Conservation (phyloP, 2,329 filamentous ascomycete genomes). For the Neonectria hederae region DNA sequence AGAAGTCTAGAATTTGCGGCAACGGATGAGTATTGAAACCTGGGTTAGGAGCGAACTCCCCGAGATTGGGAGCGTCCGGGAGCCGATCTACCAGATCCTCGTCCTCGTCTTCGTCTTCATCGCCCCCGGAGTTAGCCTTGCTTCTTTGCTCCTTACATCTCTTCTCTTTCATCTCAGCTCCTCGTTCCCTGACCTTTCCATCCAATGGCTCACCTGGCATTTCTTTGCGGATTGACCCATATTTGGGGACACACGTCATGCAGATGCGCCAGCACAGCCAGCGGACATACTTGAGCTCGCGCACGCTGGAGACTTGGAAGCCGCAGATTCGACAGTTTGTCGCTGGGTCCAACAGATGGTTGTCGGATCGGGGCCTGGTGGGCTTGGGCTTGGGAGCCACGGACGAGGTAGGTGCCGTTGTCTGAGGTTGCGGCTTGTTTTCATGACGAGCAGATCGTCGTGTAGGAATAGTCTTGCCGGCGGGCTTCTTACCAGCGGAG, state of each 20-base stretch:
- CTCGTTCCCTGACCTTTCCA: background rate
- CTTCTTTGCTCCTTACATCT: background rate
- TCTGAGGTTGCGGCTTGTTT: too few species aligned
- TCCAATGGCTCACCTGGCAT: background rate
- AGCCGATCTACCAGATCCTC: background rate
- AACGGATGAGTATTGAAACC: background rate
- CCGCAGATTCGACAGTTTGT: background rate
- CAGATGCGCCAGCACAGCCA: conserved; percentile 14
- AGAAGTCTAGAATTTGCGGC: too few species aligned
- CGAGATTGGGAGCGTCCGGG: background rate
- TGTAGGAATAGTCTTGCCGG: too few species aligned
- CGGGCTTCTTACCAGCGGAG: too few species aligned
- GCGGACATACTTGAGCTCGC: background rate
- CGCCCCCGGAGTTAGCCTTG: background rate
- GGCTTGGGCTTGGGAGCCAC: background rate
- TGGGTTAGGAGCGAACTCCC: background rate
- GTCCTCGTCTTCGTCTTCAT: background rate
- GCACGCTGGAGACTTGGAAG: background rate
- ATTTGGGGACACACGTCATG: background rate
- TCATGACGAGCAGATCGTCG: too few species aligned
- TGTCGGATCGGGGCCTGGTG: background rate
- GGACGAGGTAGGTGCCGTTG: background rate
- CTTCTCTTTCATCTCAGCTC: background rate
- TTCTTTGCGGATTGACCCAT: background rate
- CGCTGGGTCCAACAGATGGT: background rate